A percentile compares a stretch with the other conserved stretches of the same genome.
phyloP scores from a whole-genome alignment of 2,329 filamentous ascomycete species.

The Dactylella cylindrospora region DNA sequence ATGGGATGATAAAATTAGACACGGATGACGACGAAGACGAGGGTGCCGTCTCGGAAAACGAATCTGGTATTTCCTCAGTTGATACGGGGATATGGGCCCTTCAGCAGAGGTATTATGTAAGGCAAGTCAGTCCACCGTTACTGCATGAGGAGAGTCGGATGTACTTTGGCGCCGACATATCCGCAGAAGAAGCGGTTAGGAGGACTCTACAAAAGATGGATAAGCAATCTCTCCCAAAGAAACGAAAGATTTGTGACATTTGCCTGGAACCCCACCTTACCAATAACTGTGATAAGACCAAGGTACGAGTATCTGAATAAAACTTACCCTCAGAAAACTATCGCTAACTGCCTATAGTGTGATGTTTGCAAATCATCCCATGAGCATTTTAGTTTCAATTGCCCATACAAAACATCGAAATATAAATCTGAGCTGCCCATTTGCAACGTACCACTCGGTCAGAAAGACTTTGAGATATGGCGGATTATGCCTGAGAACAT shows the following conservation, averaged over 20 bases:
- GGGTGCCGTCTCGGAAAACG: conserved; percentile 25
- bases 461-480: conserved; percentile 40
- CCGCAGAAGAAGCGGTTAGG: conserved; percentile 1
- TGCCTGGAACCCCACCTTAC: conserved; percentile 35
- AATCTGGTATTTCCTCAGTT: conserved; percentile 18
- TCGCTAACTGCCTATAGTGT: conserved; percentile 22
- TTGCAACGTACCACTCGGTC: conserved; percentile 34
- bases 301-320: conserved; percentile 6
- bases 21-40: conserved; percentile 21
- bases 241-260: conserved; percentile 41
- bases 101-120: conserved; percentile 34
- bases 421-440: conserved; percentile 39
- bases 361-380: conserved; percentile 32
- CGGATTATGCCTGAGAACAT: conserved; percentile 19
- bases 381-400: conserved; percentile 41
- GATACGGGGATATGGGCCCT: conserved; percentile 25
- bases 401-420: conserved; percentile 35
- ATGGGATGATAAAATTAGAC: conserved; percentile 6
- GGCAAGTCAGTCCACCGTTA: conserved; percentile 18
- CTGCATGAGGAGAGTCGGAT: conserved; percentile 15
- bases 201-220: conserved; percentile 11
- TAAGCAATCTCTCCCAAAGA: conserved; percentile 22
- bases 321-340: not conserved
- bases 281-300: conserved; percentile 36
- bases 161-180: conserved; percentile 15